Conservation (phyloP, 2,329 filamentous ascomycete species). For the Venturia oleaginea region DNA sequence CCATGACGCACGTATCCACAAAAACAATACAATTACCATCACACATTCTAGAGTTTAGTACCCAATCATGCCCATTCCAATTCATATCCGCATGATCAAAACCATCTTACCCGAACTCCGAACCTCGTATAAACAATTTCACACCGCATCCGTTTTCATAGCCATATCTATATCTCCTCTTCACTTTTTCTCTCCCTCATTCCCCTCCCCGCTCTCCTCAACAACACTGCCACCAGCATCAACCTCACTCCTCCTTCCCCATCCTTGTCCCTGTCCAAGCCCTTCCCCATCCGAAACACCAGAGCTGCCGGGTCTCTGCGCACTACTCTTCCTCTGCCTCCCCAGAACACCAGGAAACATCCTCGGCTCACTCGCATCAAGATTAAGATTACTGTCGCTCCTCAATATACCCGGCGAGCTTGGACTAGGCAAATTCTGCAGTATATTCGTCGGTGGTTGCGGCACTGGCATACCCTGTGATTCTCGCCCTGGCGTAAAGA, state of each 20-base stretch:
- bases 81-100: no score
- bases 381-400: conserved; percentile 17
- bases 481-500: conserved; percentile 25
- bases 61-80: no score
- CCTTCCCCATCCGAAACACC: not conserved
- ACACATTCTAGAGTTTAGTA: not conserved
- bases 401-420: not conserved
- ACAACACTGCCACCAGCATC: not conserved
- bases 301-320: conserved; percentile 5
- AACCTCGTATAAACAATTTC: no score
- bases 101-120: not conserved
- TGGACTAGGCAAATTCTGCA: not conserved
- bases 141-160: not conserved
- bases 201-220: conserved; percentile 1
- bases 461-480: conserved; percentile 32
- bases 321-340: conserved; percentile 7
- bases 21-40: not conserved
- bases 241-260: conserved; percentile 12
- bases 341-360: conserved; percentile 64
- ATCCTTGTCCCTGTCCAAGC: not conserved
- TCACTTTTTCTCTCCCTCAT: not conserved
- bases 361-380: conserved; percentile 51
- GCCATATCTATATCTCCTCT: not conserved
- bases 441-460: conserved; percentile 29
- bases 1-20: no score